These are phyloP conservation scores for Boeremia lycopersici DNA, from an alignment of 2,329 filamentous ascomycete genomes.

Conservation along the genomic window DNA sequence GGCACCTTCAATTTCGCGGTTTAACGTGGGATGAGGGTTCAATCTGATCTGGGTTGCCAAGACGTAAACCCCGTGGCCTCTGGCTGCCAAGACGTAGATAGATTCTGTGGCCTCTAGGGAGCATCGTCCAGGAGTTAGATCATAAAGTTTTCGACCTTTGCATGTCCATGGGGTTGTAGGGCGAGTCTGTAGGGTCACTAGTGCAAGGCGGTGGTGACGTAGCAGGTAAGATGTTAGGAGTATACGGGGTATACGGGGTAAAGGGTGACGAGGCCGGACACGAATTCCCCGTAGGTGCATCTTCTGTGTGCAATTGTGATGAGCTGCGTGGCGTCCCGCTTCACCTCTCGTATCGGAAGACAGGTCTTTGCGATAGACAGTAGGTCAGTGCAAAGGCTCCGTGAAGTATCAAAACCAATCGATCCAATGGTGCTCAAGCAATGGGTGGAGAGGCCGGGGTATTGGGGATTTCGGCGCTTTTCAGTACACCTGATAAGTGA, in stretches of 20 bases:
- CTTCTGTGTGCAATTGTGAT: not conserved
- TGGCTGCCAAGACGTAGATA: not conserved
- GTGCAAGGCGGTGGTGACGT: slow-evolving; percentile 2
- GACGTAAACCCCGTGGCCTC: no score
- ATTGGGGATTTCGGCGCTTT: no score
- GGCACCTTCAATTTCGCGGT: not conserved
- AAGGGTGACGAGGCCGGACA: not conserved
- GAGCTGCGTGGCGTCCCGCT: not conserved
- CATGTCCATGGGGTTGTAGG: not conserved
- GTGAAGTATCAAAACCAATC: no score
- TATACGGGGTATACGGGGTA: not conserved
- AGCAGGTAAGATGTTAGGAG: not conserved
- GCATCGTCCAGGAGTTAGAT: not conserved
- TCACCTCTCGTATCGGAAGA: no score
- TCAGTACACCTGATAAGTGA: no score
- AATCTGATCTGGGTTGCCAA: not conserved
- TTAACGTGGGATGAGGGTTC: not conserved
- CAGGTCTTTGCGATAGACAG: no score
- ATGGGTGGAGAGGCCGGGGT: no score
- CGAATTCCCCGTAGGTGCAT: not conserved
- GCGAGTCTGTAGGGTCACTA: not conserved
- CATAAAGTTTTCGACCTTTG: slow-evolving; percentile 5
- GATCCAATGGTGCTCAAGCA: no score
- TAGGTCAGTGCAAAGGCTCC: no score
- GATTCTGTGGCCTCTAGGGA: not conserved